phyloP scores from a whole-genome alignment of 2,329 filamentous ascomycete species.

The Microcyclospora pomicola region DNA sequence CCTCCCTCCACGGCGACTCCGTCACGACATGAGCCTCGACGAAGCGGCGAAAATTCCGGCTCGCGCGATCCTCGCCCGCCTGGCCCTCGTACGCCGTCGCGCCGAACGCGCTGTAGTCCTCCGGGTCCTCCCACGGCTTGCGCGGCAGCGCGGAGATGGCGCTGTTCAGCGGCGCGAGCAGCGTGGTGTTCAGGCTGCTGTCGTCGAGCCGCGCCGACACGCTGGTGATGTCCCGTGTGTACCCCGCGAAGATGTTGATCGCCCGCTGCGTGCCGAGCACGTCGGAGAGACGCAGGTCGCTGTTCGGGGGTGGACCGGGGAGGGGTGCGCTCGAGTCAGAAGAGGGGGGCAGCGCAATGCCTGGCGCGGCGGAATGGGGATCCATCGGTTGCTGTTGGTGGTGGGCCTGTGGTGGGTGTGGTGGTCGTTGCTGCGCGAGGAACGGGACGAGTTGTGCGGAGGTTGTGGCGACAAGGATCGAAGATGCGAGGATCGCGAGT shows the following conservation, averaged over 20 bases:
- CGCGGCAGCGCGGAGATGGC: slow-evolving; percentile 63
- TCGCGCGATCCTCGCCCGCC: slow-evolving; percentile 61
- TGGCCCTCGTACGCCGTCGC: slow-evolving; percentile 60
- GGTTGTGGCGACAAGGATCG: slow-evolving; percentile 5
- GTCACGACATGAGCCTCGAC: slow-evolving; percentile 75
- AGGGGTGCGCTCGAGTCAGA: too few species aligned
- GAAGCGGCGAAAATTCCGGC: slow-evolving; percentile 62
- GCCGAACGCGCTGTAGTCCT: slow-evolving; percentile 56
- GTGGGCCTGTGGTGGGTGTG: slow-evolving; percentile 3
- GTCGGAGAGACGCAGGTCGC: slow-evolving; percentile 59
- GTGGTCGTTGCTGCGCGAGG: slow-evolving; percentile 6
- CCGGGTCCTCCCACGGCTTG: slow-evolving; percentile 73
- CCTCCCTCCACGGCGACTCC: slow-evolving; percentile 59
- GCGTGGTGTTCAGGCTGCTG: slow-evolving; percentile 55
- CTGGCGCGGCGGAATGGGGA: slow-evolving; percentile 4
- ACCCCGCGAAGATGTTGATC: slow-evolving; percentile 72
- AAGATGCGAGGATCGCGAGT: slow-evolving; percentile 4
- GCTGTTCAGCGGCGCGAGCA: slow-evolving; percentile 76
- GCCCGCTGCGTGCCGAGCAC: slow-evolving; percentile 65
- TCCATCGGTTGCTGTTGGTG: slow-evolving; percentile 13
- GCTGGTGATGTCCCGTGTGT: slow-evolving; percentile 61
- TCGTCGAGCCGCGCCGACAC: slow-evolving; percentile 57
- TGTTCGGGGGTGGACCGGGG: slow-evolving; percentile 4
- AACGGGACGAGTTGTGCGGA: slow-evolving; percentile 10
- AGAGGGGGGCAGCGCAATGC: slow-evolving; percentile 13